These are phyloP conservation scores for Aspergillus sparsus DNA, from an alignment of 495 filamentous ascomycete species.

Conservation along the genomic window DNA sequence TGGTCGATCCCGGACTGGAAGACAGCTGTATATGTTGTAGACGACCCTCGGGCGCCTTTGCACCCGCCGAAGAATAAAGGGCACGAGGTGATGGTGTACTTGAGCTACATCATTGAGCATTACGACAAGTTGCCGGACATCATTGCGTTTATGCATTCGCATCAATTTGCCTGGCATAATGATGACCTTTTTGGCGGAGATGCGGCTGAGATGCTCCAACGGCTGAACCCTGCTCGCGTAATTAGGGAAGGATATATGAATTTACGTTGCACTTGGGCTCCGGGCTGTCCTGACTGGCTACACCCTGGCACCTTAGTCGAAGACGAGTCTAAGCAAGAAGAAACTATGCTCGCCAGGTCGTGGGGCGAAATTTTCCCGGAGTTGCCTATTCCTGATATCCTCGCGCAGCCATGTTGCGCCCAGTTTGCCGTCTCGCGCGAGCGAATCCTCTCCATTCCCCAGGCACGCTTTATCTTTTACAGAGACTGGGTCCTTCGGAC, in stretches of 20 bases:
- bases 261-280: conserved; percentile 59
- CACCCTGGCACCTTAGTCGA: conserved; percentile 57
- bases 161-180: conserved; percentile 69
- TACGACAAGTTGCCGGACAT: conserved; percentile 70
- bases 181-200: conserved; percentile 53
- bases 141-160: conserved; percentile 68
- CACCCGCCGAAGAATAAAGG: conserved; percentile 75
- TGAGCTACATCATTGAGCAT: conserved; percentile 71
- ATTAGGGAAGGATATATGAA: conserved; percentile 65
- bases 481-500: conserved; percentile 70
- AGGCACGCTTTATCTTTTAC: conserved; percentile 60
- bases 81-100: conserved; percentile 74
- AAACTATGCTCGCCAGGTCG: conserved; percentile 54
- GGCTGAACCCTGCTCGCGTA: conserved; percentile 55
- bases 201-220: conserved; percentile 53
- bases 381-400: conserved; percentile 53
- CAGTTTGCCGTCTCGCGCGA: conserved; percentile 65
- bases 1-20: conserved; percentile 56
- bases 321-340: conserved; percentile 58
- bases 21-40: conserved; percentile 64
- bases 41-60: conserved; percentile 59
- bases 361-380: conserved; percentile 61
- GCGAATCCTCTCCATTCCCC: conserved; percentile 57
- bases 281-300: conserved; percentile 67
- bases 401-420: conserved; percentile 63